These are phyloP conservation scores for Diplocarpon mali DNA, from an alignment of 2,329 filamentous ascomycete genomes.

Conservation along the genomic window DNA sequence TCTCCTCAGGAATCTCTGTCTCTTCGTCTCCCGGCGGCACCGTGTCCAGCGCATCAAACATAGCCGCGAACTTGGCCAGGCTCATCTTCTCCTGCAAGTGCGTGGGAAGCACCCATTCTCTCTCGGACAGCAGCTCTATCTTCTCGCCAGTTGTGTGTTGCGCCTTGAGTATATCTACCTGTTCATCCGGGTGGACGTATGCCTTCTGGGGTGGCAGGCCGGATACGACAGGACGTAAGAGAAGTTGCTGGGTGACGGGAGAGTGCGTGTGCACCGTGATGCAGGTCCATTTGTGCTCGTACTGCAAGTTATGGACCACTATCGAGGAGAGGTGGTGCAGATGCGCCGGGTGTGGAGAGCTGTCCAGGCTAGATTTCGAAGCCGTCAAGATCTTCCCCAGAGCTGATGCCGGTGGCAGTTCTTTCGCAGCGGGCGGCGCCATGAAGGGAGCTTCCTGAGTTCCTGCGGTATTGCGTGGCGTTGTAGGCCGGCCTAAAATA, in stretches of 20 bases:
- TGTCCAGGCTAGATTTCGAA: constrained; percentile 14
- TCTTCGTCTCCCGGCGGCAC: constrained; percentile 31
- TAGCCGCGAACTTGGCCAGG: constrained; percentile 49
- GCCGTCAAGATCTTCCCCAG: constrained; percentile 20
- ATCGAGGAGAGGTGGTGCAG: constrained; percentile 42
- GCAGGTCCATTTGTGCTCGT: constrained; percentile 65
- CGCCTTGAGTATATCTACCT: constrained; percentile 58
- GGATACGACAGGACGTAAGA: constrained; percentile 54
- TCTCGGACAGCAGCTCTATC: constrained; percentile 41
- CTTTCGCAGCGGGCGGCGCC: constrained; percentile 11
- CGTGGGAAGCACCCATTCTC: constrained; percentile 68
- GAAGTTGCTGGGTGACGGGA: constrained; percentile 29
- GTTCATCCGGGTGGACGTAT: constrained; percentile 75
- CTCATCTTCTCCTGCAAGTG: constrained; percentile 65
- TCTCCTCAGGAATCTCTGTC: constrained; percentile 15
- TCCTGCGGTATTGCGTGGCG: not conserved
- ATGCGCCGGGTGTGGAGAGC: constrained; percentile 22
- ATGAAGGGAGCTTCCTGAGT: constrained; percentile 4
- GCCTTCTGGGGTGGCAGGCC: constrained; percentile 63
- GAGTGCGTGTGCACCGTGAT: constrained; percentile 43
- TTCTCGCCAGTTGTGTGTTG: constrained; percentile 38
- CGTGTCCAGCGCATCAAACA: constrained; percentile 53
- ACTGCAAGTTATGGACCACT: constrained; percentile 59
- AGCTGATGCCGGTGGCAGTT: constrained; percentile 15
- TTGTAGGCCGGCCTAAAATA: not conserved